Evolutionary conservation across 2,329 filamentous ascomycete species (phyloP).

Genomic region (Aplosporella prunicola): DNA sequence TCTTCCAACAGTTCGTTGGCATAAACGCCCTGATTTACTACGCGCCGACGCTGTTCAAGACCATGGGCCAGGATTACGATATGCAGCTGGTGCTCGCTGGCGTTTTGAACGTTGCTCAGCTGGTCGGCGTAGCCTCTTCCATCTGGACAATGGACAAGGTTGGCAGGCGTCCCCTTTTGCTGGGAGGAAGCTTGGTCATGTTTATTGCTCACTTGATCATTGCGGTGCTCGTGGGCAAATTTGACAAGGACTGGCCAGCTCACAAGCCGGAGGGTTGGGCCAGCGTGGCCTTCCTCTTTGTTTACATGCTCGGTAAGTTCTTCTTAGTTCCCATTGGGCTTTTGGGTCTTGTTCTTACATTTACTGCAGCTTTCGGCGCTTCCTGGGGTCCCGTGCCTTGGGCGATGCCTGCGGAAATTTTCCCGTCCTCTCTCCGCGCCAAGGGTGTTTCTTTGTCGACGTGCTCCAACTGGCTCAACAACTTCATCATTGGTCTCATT

Average conservation of each 20-base stretch:
- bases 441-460: conserved; percentile 59
- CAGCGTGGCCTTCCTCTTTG: conserved; percentile 49
- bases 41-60: conserved; percentile 35
- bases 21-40: conserved; percentile 44
- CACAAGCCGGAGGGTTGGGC: conserved; percentile 46
- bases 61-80: conserved; percentile 27
- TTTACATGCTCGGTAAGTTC: conserved; percentile 44
- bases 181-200: conserved; percentile 38
- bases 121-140: conserved; percentile 31
- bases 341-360: background rate
- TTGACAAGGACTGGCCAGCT: conserved; percentile 40
- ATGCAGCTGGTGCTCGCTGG: conserved; percentile 32
- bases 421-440: conserved; percentile 49
- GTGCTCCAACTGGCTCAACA: conserved; percentile 54
- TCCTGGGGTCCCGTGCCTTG: conserved; percentile 47
- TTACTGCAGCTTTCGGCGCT: conserved; percentile 42
- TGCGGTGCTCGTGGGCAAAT: conserved; percentile 46
- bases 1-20: conserved; percentile 36
- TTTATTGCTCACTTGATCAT: conserved; percentile 41
- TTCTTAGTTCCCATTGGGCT: background rate
- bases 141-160: conserved; percentile 37
- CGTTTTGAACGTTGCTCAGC: conserved; percentile 34
- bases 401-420: conserved; percentile 50
- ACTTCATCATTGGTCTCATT: conserved; percentile 57
- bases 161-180: conserved; percentile 31